Evolutionary conservation across 306 rosid species (phyloP).

Genomic region (Fragaria ananassa): DNA sequence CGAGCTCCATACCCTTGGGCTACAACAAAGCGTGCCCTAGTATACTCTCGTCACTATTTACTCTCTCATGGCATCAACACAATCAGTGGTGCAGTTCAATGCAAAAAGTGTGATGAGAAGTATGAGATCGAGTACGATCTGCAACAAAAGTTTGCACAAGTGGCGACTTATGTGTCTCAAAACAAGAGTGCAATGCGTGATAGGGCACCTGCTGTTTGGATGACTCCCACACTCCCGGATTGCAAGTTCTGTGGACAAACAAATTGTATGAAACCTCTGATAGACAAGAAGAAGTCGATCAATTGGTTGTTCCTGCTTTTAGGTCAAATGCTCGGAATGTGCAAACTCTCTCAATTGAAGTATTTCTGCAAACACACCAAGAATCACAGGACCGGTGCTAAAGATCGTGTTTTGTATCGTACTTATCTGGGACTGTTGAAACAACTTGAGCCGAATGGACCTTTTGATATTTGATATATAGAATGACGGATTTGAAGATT

Average conservation of each 20-base stretch:
- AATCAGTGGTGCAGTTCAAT: conserved; percentile 11
- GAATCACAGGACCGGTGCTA: conserved; percentile 34
- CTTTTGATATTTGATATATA: not conserved
- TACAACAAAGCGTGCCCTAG: not conserved
- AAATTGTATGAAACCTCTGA: conserved; percentile 18
- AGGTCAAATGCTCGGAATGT: conserved; percentile 23
- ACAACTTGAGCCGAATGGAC: conserved; percentile 20
- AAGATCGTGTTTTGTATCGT: conserved; percentile 22
- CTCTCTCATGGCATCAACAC: not conserved
- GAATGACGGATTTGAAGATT: not conserved
- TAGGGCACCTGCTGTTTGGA: conserved; percentile 24
- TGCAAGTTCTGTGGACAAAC: conserved; percentile 14
- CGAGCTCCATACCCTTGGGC: conserved; percentile 23
- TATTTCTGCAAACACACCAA: conserved; percentile 22
- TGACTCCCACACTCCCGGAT: conserved; percentile 1
- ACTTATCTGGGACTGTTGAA: conserved; percentile 23
- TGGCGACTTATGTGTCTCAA: not conserved
- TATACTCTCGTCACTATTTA: conserved; percentile 3
- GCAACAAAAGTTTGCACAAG: not conserved
- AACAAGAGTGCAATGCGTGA: conserved; percentile 12
- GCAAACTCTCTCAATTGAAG: not conserved
- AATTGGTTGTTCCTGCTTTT: conserved; percentile 31
- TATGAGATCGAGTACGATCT: not conserved
- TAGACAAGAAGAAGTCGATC: conserved; percentile 9
- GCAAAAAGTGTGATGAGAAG: conserved; percentile 13